phyloP scores from a whole-genome alignment of 345 rosid species.

The Hibiscus tridactylites region DNA sequence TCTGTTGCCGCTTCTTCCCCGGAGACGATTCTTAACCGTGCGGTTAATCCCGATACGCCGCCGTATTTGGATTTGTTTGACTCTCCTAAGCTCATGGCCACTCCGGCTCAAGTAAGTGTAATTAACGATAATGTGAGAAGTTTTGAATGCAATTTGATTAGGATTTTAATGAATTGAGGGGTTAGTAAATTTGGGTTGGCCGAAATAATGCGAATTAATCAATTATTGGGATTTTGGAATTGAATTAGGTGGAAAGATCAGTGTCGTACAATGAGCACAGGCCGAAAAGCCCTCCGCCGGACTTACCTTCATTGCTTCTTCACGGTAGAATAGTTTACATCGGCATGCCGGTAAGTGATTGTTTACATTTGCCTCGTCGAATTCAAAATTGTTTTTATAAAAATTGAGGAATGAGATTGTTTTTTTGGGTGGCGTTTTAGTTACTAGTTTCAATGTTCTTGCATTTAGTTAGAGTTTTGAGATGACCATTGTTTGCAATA shows the following conservation, averaged over 20 bases:
- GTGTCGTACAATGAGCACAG: slow-evolving; percentile 49
- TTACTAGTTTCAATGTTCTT: too few species aligned
- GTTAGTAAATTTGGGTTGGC: background rate
- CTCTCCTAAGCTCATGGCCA: slow-evolving; percentile 69
- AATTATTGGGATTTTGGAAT: background rate
- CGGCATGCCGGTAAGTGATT: slow-evolving; percentile 76
- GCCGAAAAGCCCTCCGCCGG: slow-evolving; percentile 70
- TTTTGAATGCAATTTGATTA: background rate
- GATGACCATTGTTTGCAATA: too few species aligned
- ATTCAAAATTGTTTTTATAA: background rate
- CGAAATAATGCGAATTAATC: background rate
- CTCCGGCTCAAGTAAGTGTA: slow-evolving; percentile 58
- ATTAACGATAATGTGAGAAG: background rate
- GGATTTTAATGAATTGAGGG: background rate
- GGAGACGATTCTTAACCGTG: slow-evolving; percentile 39
- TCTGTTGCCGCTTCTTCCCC: slow-evolving; percentile 56
- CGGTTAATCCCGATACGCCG: slow-evolving; percentile 38
- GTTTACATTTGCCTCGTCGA: too few species aligned
- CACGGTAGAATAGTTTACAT: slow-evolving; percentile 75
- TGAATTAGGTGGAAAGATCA: slow-evolving; percentile 59
- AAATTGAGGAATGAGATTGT: too few species aligned
- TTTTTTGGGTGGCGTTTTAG: too few species aligned
- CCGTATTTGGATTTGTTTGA: slow-evolving; percentile 74
- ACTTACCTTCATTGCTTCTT: slow-evolving; percentile 71
- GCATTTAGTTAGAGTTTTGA: too few species aligned